Base-by-base conservation (phyloP, 306 rosid species). In the Quercus aquifolioides region DNA sequence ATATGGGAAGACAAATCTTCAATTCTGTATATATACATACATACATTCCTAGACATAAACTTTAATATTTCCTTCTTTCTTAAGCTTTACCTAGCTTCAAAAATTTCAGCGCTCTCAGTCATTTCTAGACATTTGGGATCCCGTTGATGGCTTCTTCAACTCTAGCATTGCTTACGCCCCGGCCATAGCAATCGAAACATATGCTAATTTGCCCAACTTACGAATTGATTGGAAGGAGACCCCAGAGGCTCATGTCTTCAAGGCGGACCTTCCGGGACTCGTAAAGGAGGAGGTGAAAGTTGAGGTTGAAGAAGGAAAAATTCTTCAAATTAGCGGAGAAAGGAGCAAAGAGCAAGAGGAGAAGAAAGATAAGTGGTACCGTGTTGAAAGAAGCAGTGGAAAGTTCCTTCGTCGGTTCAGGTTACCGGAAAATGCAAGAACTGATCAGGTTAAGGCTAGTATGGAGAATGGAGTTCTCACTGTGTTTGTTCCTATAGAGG, bases 151-250 rank as follows among this genome's bases (percentile, higher is more conserved):
- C 17, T 17, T 64, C 63, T 30, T 63, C 63, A 49, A 31, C 33
- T 31, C 33, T 31, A 31, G 33, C 33, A 31, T 31, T 31, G 33
- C 33, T 31, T 31, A 31, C 33, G 33, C 33, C 33, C 33, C 33
- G 0, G 5, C 21, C 26, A 15, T 73, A 11, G 63, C 57, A n/a
- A 1, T 59, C 51, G 79, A 64, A 64, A 52, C 73, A 0, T 55
- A 11, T 31, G 79, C 73, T 31, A 31, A 14, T 63, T 76, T 12
- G 79, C 33, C 52, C 46, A 64, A 76, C 60, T 25, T 73, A 0
- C 30, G 73, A 19, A 76, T 76, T 20, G 79, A 76, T 56, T 76
- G 79, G 79, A 63, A 52, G 79, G 79, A 76, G 79, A 76, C 64
- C 73, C 73, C 73, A 12, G 79, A 76, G 21, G 79, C 79, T 5